Base-by-base conservation (phyloP, 2,329 filamentous ascomycete species). In the Allantophomopsis cytisporea region DNA sequence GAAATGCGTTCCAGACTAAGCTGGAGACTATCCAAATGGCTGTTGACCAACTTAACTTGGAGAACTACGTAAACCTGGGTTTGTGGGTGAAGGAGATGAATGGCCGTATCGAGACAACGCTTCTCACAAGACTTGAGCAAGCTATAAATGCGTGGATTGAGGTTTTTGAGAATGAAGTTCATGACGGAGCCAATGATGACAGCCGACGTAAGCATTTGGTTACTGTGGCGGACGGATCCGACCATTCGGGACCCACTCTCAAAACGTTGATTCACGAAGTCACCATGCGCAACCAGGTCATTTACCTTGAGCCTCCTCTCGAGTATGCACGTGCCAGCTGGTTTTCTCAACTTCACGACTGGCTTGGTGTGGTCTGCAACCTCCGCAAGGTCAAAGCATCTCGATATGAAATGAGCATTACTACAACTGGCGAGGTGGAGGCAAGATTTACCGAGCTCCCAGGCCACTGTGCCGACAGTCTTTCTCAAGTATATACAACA, bases 231-330 rank as follows among this genome's bases (percentile, higher is more conserved):
- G 68, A 71, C 21, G 45, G 47, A 12, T 43, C 48, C 10, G 69
- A 65, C 47, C 61, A 63, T 23, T 68, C 75, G 41, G 61, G 63
- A 3, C 84, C 85, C 0, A 69, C 69, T 3, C 76, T 94, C 61
- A 78, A 73, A 51, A 75, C 73, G 21, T 71, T 94, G 17, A 71
- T 91, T 13, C 85, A 95, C 50, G 91, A 98, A 57, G 81, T 99
- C 40, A 91, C 86, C 5, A 98, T 98, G 86, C 83, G 85, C 23
- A 96, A 96, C 52, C 91, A 98, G 59, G 83, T 95, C 48, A 94
- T 99, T 49, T 94, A 94, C 54, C 73, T 98, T 18, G 91, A 95
- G 39, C 93, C 91, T 4, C 91, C 91, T 5, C 68, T 96, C 38
- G 87, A 94, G 56, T 91, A 80, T 56, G 88, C 91, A 13, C 77